A percentile compares a stretch with the other conserved stretches of the same genome.
Conservation (phyloP, 2,329 filamentous ascomycete genomes). For the Lojkania enalia region DNA sequence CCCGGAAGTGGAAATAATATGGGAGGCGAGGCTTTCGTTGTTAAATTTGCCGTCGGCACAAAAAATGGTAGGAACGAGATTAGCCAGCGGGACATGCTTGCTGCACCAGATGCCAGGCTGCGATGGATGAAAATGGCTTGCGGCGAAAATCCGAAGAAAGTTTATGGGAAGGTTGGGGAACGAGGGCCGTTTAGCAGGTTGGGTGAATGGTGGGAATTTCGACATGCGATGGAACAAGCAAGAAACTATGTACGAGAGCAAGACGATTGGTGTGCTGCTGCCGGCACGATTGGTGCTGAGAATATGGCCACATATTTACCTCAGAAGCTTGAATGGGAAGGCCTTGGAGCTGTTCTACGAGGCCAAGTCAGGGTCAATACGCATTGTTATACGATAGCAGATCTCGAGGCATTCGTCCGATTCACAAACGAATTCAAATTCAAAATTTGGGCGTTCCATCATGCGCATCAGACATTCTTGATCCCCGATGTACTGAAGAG, state of each 20-base stretch:
- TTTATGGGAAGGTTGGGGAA: slow-evolving; percentile 61
- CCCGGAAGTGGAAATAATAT: slow-evolving; percentile 75
- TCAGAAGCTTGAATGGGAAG: slow-evolving; percentile 65
- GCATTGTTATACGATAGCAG: slow-evolving; percentile 71
- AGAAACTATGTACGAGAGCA: slow-evolving; percentile 60
- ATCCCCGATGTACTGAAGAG: slow-evolving; percentile 62
- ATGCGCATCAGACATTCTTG: slow-evolving; percentile 68
- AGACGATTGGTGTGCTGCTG: slow-evolving; percentile 69
- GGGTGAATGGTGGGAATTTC: slow-evolving; percentile 71
- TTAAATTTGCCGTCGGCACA: slow-evolving; percentile 68
- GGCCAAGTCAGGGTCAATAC: slow-evolving; percentile 71
- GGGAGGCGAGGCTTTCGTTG: slow-evolving; percentile 69
- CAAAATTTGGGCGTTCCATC: slow-evolving; percentile 67
- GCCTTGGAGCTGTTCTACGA: slow-evolving; percentile 63
- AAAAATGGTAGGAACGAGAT: slow-evolving; percentile 64
- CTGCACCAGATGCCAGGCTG: slow-evolving; percentile 66
- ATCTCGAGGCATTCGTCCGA: slow-evolving; percentile 69
- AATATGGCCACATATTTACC: slow-evolving; percentile 63
- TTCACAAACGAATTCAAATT: slow-evolving; percentile 75
- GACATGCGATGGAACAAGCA: slow-evolving; percentile 68
- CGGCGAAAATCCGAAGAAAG: slow-evolving; percentile 68
- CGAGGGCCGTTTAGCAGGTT: slow-evolving; percentile 63
- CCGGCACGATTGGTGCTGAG: slow-evolving; percentile 55
- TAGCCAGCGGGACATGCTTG: slow-evolving; percentile 65
- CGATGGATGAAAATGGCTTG: slow-evolving; percentile 79